Evolutionary conservation across 1,284 basidiomycete species (phyloP).

Genomic region (Malassezia dermatis): DNA sequence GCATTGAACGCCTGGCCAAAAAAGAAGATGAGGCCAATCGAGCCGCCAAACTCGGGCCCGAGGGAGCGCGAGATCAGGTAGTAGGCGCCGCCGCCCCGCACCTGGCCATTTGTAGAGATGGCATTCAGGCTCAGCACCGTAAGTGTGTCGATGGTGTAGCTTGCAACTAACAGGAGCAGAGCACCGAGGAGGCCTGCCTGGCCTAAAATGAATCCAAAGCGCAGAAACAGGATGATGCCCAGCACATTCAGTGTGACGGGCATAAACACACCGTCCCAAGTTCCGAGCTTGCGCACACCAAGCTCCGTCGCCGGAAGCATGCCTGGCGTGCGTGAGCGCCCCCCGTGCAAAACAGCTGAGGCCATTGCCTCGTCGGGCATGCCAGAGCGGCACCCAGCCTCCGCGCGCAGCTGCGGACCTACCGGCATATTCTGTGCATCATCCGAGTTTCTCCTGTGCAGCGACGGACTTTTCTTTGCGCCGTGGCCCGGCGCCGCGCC

Average conservation of each 20-base stretch:
- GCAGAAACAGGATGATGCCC: slow-evolving; percentile 45
- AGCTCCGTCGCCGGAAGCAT: neutral
- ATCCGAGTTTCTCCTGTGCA: slow-evolving; percentile 14
- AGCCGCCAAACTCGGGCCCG: slow-evolving; percentile 47
- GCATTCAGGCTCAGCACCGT: slow-evolving; percentile 45
- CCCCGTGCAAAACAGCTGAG: neutral
- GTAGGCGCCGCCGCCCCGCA: slow-evolving; percentile 45
- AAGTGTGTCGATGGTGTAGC: slow-evolving; percentile 42
- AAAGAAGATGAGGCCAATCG: slow-evolving; percentile 46
- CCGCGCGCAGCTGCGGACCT: neutral
- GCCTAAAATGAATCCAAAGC: slow-evolving; percentile 46
- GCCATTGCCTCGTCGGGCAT: slow-evolving; percentile 13
- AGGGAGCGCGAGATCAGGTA: slow-evolving; percentile 46
- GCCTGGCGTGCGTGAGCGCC: neutral
- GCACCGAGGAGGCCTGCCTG: slow-evolving; percentile 43
- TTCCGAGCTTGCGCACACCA: slow-evolving; percentile 40
- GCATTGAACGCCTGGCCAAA: slow-evolving; percentile 44
- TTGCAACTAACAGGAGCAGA: slow-evolving; percentile 32
- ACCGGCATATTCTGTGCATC: neutral
- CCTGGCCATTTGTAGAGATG: slow-evolving; percentile 46
- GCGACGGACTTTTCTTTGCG: neutral
- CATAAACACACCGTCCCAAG: slow-evolving; percentile 47
- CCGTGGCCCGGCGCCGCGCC: neutral
- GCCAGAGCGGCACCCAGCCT: neutral
- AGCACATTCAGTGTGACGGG: slow-evolving; percentile 46